phyloP scores from a whole-genome alignment of 306 rosid species.

The Pyrus pyrifolia region DNA sequence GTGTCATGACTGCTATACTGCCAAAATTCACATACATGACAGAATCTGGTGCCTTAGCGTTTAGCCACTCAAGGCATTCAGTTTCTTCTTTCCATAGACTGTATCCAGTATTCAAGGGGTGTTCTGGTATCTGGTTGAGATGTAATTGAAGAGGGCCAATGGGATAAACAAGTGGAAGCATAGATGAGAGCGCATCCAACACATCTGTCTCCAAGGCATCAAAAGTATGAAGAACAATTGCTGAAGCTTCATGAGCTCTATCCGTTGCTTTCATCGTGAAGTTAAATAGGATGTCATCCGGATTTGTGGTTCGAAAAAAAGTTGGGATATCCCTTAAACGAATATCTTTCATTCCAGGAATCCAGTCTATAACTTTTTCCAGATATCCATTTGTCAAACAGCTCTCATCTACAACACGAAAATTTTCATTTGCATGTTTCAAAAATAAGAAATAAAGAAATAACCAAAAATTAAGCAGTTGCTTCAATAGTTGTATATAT shows the following conservation, averaged over 20 bases:
- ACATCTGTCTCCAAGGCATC: background rate
- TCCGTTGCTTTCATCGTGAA: too few relatives aligned
- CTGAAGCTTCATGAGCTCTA: background rate
- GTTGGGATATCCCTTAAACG: background rate
- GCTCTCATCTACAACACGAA: background rate
- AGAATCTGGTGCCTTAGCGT: background rate
- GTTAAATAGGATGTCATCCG: background rate
- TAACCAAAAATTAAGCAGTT: background rate
- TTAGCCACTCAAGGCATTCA: background rate
- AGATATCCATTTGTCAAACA: background rate
- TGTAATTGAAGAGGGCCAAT: slow-evolving; percentile 1
- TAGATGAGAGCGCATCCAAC: background rate
- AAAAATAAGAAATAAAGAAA: background rate
- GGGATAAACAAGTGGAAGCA: background rate
- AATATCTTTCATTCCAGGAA: background rate
- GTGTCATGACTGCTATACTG: background rate
- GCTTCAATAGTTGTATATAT: background rate
- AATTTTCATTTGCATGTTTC: background rate
- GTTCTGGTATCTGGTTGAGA: background rate
- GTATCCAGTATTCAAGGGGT: background rate
- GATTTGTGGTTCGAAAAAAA: background rate
- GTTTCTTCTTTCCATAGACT: slow-evolving; percentile 5
- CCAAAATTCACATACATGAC: background rate
- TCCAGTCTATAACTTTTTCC: background rate
- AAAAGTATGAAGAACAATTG: background rate